These are phyloP conservation scores for Rubia yunnanensis DNA, from an alignment of 257 asterid species.

Conservation along the genomic window DNA sequence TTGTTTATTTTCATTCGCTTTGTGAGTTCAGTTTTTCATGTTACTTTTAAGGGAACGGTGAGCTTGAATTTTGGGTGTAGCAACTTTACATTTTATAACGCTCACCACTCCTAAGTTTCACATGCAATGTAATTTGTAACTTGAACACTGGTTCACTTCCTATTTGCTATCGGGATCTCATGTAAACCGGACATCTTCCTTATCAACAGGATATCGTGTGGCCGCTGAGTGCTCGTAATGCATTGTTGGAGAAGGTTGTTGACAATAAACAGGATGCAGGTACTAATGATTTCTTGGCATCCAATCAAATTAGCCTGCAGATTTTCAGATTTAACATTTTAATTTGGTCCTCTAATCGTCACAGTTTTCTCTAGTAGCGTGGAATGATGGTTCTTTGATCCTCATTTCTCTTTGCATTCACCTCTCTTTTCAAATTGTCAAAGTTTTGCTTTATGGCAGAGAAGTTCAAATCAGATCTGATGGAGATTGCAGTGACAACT, in stretches of 20 bases:
- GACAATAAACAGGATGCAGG: slow-evolving; percentile 86
- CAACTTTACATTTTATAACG: neutral
- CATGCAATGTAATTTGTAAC: neutral
- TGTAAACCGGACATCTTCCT: neutral
- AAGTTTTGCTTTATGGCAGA: slow-evolving; percentile 27
- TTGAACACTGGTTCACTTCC: neutral
- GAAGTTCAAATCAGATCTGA: slow-evolving; percentile 58
- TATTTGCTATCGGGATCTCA: neutral
- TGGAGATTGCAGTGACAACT: slow-evolving; percentile 91
- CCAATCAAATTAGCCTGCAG: neutral
- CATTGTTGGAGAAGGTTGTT: slow-evolving; percentile 74
- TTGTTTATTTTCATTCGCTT: neutral
- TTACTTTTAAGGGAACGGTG: neutral
- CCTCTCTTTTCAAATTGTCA: neutral
- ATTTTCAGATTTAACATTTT: neutral
- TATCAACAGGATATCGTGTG: slow-evolving; percentile 66
- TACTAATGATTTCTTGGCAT: slow-evolving; percentile 13
- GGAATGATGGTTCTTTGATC: neutral
- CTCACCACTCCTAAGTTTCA: neutral
- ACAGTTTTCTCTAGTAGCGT: neutral
- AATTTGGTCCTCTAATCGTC: neutral
- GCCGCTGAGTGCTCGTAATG: slow-evolving; percentile 87
- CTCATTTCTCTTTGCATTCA: neutral
- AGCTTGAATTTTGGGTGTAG: too few relatives aligned
- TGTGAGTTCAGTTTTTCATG: neutral